These are phyloP conservation scores for Carex myosuroides DNA, from an alignment of 176 grass and related monocot species.

Conservation along the genomic window DNA sequence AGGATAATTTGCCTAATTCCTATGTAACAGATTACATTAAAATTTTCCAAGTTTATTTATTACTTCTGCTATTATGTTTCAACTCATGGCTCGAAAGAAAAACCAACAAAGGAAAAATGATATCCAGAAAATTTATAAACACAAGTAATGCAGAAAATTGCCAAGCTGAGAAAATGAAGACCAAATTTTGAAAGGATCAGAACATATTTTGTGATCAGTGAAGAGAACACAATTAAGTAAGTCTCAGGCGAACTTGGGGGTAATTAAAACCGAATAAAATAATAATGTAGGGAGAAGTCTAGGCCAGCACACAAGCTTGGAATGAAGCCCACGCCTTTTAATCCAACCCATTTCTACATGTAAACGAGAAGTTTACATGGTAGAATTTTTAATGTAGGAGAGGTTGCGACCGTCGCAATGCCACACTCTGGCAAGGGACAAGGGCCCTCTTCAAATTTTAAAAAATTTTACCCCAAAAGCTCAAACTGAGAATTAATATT, in stretches of 20 bases:
- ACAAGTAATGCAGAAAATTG: too few species aligned
- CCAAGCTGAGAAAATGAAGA: neutral
- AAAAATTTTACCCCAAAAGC: slow-evolving; percentile 18
- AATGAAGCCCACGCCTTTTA: slow-evolving; percentile 79
- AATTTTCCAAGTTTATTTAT: too few species aligned
- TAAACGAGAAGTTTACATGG: slow-evolving; percentile 34
- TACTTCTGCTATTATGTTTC: neutral
- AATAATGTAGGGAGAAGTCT: slow-evolving; percentile 71
- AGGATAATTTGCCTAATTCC: neutral
- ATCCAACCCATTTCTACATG: slow-evolving; percentile 47
- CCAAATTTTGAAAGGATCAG: slow-evolving; percentile 46
- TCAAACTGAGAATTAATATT: slow-evolving; percentile 30
- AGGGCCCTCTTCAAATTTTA: slow-evolving; percentile 40
- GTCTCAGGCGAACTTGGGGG: slow-evolving; percentile 23
- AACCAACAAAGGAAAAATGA: neutral
- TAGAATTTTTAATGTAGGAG: slow-evolving; percentile 36
- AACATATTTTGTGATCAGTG: slow-evolving; percentile 34
- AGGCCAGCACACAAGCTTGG: slow-evolving; percentile 51
- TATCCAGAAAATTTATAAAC: too few species aligned
- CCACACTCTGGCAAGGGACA: slow-evolving; percentile 50
- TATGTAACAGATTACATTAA: neutral
- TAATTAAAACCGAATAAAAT: neutral
- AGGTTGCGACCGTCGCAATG: slow-evolving; percentile 55
- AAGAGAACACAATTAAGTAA: slow-evolving; percentile 34
- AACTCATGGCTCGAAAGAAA: neutral